Conservation (phyloP, 306 rosid genomes). For the Sicyos edulis region DNA sequence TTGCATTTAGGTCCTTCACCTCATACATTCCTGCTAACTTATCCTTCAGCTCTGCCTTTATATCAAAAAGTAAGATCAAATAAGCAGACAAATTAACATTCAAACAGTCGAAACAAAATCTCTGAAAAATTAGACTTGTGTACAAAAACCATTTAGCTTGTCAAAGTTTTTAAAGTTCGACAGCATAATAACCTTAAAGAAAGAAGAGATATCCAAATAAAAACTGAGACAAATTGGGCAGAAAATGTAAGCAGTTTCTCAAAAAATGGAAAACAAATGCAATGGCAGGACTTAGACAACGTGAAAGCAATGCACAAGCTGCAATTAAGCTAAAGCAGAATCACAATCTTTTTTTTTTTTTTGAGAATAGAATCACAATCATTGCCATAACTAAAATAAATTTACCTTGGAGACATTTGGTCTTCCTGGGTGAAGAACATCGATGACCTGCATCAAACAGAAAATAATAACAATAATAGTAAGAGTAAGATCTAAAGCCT, state of each 20-base stretch:
- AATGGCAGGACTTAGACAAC: neutral
- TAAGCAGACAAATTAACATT: neutral
- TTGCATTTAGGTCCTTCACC: conserved; percentile 26
- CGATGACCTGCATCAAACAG: too few species aligned
- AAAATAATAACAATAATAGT: too few species aligned
- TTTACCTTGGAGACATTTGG: too few species aligned
- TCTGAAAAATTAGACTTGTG: neutral
- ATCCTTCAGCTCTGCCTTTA: conserved; percentile 34
- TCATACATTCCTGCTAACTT: conserved; percentile 25
- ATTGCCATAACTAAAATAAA: too few species aligned
- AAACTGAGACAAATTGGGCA: neutral
- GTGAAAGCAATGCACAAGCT: neutral
- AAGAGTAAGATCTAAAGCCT: too few species aligned
- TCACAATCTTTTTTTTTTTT: too few species aligned
- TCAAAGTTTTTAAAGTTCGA: neutral
- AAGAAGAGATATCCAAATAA: neutral
- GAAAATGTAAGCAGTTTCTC: neutral
- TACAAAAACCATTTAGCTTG: neutral
- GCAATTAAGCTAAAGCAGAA: neutral
- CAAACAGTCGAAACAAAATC: neutral
- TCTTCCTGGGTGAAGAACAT: too few species aligned
- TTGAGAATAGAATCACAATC: too few species aligned
- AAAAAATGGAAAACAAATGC: neutral
- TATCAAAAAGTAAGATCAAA: neutral
- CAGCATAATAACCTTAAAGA: neutral